phyloP scores from a whole-genome alignment of 352 stramenopile genomes.

The Globisporangium nagaii region DNA sequence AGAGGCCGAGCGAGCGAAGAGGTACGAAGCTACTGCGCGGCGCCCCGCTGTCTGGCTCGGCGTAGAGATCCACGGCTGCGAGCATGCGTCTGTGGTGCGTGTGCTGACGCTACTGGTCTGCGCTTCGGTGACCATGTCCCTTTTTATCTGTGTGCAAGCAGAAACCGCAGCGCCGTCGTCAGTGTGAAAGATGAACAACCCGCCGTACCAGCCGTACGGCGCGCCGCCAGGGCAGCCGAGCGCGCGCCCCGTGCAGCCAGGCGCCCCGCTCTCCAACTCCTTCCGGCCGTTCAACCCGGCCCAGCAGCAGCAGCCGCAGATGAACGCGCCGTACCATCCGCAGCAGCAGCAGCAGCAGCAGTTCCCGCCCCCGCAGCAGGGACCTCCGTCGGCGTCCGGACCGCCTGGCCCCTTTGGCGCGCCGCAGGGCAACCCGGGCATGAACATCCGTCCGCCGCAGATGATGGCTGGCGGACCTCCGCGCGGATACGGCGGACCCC shows the following conservation, averaged over 20 bases:
- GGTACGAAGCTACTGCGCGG: too few species aligned
- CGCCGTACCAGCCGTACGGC: constrained; percentile 57
- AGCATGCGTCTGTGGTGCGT: neutral
- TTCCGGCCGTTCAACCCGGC: constrained; percentile 68
- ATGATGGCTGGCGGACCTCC: constrained; percentile 7
- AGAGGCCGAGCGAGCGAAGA: constrained; percentile 10
- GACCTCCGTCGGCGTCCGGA: constrained; percentile 6
- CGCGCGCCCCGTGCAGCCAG: constrained; percentile 18
- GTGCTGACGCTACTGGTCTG: neutral
- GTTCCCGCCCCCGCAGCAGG: constrained; percentile 17
- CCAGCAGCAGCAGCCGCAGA: constrained; percentile 22
- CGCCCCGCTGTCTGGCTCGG: neutral
- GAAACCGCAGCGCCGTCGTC: constrained; percentile 1
- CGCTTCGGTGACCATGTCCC: neutral
- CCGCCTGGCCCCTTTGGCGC: constrained; percentile 26
- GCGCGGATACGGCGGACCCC: constrained; percentile 11
- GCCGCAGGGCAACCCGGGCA: constrained; percentile 19
- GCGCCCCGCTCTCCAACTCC: constrained; percentile 21
- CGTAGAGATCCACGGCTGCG: too few species aligned
- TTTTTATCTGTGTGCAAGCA: neutral
- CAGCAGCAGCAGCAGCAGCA: constrained; percentile 10
- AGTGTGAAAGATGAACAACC: constrained; percentile 14
- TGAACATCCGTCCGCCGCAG: constrained; percentile 21
- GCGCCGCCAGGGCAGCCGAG: constrained; percentile 25
- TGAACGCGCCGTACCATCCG: constrained; percentile 26